Evolutionary conservation across 768 basidiomycete genomes (phyloP), one percentile per base, ranked within the genome.

Genomic region (Cystoderma amianthinum): DNA sequence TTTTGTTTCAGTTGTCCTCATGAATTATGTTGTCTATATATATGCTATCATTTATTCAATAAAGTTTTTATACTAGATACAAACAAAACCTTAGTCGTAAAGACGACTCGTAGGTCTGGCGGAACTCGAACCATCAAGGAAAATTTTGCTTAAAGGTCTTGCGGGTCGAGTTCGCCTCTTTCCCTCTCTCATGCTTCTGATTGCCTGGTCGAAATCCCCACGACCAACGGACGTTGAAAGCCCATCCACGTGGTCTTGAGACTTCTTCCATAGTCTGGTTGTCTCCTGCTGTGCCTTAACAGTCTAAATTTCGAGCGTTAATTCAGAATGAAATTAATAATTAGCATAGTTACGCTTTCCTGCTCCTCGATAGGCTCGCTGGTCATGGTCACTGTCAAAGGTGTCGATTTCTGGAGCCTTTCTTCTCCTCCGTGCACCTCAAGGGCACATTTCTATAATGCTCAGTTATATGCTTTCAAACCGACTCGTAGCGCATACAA

Each of bases 171-270:
- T 62, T 45, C 78, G 66, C 35, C 76, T 67, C 55, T 70, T 76
- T 24, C 80, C 90, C 36, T 74, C 76, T 33, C 77, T 75, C 67
- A 92, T 75, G 46, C 82, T 90, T 13, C 85, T 80, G 30, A 97
- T 84, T 2, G 85, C 86, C 51, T 86, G 76, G 48, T 97, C 91
- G 22, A 95, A 61, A 41, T 85, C 84, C 7, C 92, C 92, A 25
- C 82, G 76, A 5, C 82, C 80, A 45, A 87, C 55, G 2, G 87
- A 82, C 16, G n/a, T n/a, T 23, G 63, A 65, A 38, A 62, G 64
- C 32, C 69, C 72, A 36, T 70, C 65, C 19, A 63, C 48, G 24
- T 54, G 58, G 3, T 68, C 61, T 40, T 73, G 68, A 1, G 73
- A 71, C 11, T 45, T 58, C 5, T 59, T 48, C 16, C 58, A 50